Conservation (phyloP, 1,284 basidiomycete genomes). For the Microbotryomycetes sp. region DNA sequence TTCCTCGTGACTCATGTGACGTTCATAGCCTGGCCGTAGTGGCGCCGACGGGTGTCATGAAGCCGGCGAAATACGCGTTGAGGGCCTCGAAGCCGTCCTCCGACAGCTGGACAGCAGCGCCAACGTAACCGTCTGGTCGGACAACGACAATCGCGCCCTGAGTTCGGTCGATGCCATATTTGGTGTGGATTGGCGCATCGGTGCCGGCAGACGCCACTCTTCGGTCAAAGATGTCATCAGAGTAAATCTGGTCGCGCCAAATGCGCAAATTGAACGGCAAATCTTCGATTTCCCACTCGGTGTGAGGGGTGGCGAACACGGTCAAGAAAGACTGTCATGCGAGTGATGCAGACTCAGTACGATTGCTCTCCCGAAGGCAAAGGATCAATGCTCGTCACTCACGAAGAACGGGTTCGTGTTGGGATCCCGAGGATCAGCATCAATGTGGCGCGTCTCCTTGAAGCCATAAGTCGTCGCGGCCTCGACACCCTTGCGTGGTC, state of each 20-base stretch:
- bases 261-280: constrained; percentile 24
- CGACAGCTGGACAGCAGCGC: constrained; percentile 27
- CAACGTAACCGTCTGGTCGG: constrained; percentile 38
- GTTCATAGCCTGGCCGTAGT: background rate
- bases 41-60: constrained; percentile 7
- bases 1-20: too few relatives aligned
- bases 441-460: constrained; percentile 28
- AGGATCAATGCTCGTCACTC: too few relatives aligned
- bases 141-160: constrained; percentile 36
- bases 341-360: too few relatives aligned
- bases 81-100: constrained; percentile 31
- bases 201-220: constrained; percentile 23
- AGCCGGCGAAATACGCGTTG: constrained; percentile 35
- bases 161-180: constrained; percentile 34
- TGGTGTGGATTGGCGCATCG: constrained; percentile 31
- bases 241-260: constrained; percentile 33
- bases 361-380: too few relatives aligned
- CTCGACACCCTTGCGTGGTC: constrained; percentile 26
- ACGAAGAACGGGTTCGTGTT: constrained; percentile 32
- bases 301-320: constrained; percentile 32
- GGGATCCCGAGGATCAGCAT: constrained; percentile 14
- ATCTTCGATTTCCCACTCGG: constrained; percentile 36
- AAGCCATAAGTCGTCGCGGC: constrained; percentile 24
- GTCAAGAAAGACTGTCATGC: constrained; percentile 28
- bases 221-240: constrained; percentile 33